Conservation (phyloP, 208 protist species). For the Trypanosoma caninum region DNA sequence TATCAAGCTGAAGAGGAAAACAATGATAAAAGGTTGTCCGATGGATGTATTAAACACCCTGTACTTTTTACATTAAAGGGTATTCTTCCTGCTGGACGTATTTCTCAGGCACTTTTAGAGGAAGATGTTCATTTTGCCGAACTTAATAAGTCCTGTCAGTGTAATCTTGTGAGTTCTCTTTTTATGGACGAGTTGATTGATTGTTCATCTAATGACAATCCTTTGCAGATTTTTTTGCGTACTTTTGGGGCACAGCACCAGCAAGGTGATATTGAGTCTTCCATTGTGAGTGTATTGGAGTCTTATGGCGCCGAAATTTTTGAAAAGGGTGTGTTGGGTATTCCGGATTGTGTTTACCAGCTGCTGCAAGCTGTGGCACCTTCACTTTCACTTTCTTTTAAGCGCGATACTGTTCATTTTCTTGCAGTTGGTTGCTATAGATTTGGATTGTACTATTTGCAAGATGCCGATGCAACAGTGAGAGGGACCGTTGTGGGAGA, state of each 20-base stretch:
- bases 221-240: slow-evolving; percentile 31
- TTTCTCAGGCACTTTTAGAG: slow-evolving; percentile 4
- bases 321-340: slow-evolving; percentile 39
- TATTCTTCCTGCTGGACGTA: slow-evolving; percentile 24
- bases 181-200: not conserved
- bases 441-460: slow-evolving; percentile 65
- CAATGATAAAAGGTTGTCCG: not conserved
- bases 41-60: not conserved
- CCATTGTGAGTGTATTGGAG: slow-evolving; percentile 55
- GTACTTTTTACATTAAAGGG: slow-evolving; percentile 37
- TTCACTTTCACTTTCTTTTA: slow-evolving; percentile 47
- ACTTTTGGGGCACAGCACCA: slow-evolving; percentile 11
- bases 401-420: slow-evolving; percentile 59
- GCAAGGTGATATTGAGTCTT: slow-evolving; percentile 27
- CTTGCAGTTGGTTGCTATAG: slow-evolving; percentile 61
- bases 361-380: slow-evolving; percentile 29
- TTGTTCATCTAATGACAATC: not conserved
- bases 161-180: slow-evolving; percentile 10
- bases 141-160: slow-evolving; percentile 17
- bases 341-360: slow-evolving; percentile 34
- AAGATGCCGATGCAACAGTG: slow-evolving; percentile 36
- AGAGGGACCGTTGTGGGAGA: slow-evolving; percentile 47
- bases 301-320: slow-evolving; percentile 41
- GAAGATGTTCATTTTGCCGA: slow-evolving; percentile 21
- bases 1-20: not conserved